Base-by-base conservation (phyloP, 768 basidiomycete species). In the Clitopilus hobsonii region DNA sequence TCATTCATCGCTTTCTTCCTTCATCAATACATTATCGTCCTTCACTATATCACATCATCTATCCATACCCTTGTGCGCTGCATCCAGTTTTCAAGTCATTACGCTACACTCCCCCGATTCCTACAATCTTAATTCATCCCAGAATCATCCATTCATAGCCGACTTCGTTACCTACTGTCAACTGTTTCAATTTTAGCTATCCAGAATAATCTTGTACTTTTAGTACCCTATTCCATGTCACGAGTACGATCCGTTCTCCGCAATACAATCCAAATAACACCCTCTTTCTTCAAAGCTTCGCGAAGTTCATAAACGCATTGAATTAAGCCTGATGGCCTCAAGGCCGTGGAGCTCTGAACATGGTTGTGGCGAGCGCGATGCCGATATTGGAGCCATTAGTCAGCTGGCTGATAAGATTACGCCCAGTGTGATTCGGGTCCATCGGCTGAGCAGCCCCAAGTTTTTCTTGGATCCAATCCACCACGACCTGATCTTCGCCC, bases 401-500 rank as follows among this genome's bases (percentile, higher is more conserved):
- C 32, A 36, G 32, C 32, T 11, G n/a, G 10, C 5, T 22, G 48
- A 49, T 48, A 48, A 48, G 47, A 48, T 48, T 26, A 48, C 24
- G 23, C 23, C 22, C 24, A n/a, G n/a, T n/a, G n/a, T n/a, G n/a
- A n/a, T n/a, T n/a, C n/a, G n/a, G 16, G 11, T 53, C 38, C 2
- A 3, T 25, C 32, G 4, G 5, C 22, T 32, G 11, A n/a, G 14
- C 52, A 16, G 16, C 52, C 28, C 14, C n/a, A 16, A n/a, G 18
- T 22, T 13, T 50, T 45, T 45, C 49, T 32, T 14, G 28, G 14
- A 38, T 28, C 25, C 30, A 29, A 58, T 14, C 53, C 45, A 41
- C 55, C 49, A 62, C 59, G 59, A 32, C 57, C 3, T 52, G 52
- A 32, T 52, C 14, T 16, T 54, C 52, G 29, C 26, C 29, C 18